Conservation (phyloP, 352 stramenopile species). For the Phytophthora multivora region DNA sequence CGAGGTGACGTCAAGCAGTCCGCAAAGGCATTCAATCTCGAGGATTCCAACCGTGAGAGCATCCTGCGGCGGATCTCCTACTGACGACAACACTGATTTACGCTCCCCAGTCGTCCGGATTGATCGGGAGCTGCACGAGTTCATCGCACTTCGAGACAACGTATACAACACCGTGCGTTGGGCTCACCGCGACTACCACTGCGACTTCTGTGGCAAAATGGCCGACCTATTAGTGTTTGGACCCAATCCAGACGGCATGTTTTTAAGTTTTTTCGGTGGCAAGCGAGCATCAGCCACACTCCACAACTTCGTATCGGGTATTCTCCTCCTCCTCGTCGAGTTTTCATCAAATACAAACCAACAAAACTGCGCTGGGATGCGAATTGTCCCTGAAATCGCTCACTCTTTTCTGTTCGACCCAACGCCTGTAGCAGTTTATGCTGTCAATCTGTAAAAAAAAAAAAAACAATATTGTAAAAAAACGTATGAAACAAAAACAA, state of each 20-base stretch:
- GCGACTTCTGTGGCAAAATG: conserved; percentile 4
- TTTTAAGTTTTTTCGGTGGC: neutral
- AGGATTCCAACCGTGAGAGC: neutral
- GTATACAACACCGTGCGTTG: conserved; percentile 43
- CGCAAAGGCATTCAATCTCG: neutral
- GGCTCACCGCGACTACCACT: conserved; percentile 1
- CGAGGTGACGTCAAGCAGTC: neutral
- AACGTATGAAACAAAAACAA: neutral
- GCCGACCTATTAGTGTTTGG: neutral
- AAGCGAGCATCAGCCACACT: neutral
- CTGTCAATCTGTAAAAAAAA: too few relatives aligned
- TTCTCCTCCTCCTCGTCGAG: neutral
- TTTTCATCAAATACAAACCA: neutral
- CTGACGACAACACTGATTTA: neutral
- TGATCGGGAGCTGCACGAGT: conserved; percentile 69
- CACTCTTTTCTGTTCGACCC: neutral
- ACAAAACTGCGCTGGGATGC: neutral
- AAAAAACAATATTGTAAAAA: too few relatives aligned
- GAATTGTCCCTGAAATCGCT: neutral
- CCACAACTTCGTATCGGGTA: neutral
- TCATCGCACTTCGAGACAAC: conserved; percentile 83
- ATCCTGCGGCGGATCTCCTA: neutral
- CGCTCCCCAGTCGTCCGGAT: neutral
- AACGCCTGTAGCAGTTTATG: neutral
- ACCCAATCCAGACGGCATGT: neutral